phyloP scores from a whole-genome alignment of 1,284 basidiomycete species.

The Entoloma clypeatum region DNA sequence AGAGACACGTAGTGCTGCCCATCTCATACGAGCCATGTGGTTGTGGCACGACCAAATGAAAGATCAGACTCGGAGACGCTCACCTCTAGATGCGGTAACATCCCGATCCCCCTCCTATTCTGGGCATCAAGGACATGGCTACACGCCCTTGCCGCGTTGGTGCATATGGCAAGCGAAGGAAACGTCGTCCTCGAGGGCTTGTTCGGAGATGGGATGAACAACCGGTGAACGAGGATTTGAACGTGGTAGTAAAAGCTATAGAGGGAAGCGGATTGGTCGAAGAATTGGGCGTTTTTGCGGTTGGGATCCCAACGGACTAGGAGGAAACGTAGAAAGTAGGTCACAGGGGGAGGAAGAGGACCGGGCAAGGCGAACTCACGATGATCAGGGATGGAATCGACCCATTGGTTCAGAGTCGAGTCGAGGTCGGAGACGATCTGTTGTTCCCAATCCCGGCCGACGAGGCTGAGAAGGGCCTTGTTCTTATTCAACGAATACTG shows the following conservation, averaged over 20 bases:
- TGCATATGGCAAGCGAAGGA: no score
- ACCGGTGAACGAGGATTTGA: no score
- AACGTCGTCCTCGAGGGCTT: slow-evolving; percentile 55
- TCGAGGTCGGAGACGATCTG: slow-evolving; percentile 73
- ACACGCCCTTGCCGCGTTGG: no score
- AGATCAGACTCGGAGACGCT: slow-evolving; percentile 17
- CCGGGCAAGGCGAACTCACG: slow-evolving; percentile 33
- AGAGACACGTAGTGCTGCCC: no score
- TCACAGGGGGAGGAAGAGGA: neutral
- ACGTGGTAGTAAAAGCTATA: slow-evolving; percentile 72
- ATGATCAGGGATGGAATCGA: slow-evolving; percentile 65
- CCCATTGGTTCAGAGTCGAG: slow-evolving; percentile 74
- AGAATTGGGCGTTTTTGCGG: slow-evolving; percentile 53
- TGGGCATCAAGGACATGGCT: slow-evolving; percentile 66
- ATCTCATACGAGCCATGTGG: no score
- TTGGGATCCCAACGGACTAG: slow-evolving; percentile 74
- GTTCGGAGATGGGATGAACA: slow-evolving; percentile 71
- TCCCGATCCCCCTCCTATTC: slow-evolving; percentile 30
- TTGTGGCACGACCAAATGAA: neutral
- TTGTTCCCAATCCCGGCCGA: slow-evolving; percentile 63
- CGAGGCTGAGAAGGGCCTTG: slow-evolving; percentile 53
- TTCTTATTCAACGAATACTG: slow-evolving; percentile 75
- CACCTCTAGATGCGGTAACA: slow-evolving; percentile 43
- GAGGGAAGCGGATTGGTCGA: slow-evolving; percentile 67
- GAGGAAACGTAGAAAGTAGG: slow-evolving; percentile 6